Evolutionary conservation across 139 green algal genomes (phyloP), one percentile per base, ranked within the genome.

Genomic region (Zygnema circumcarinatum): DNA sequence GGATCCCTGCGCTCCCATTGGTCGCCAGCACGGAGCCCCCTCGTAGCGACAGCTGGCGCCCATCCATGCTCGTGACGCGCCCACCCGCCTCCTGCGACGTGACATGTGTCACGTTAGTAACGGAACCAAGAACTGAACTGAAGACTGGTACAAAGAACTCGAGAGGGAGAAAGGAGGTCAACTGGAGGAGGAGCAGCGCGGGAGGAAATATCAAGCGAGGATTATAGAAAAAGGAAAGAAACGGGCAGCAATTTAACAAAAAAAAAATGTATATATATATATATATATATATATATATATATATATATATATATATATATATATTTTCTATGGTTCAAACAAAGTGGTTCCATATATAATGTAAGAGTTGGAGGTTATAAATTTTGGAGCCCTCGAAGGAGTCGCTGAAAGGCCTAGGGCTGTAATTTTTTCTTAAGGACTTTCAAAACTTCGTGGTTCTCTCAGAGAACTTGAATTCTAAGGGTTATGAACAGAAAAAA

Each of bases 11-110:
- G n/a, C 81, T 56, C 38, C 81, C 81, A 82, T 41, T 41, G 1
- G 81, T 72, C 25, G 81, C 81, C 62, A 87, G 38, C 32, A 87
- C 67, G 36, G 81, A 81, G 31, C 81, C 81, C 20, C 35, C 81
- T 16, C 62, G n/a, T 52, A 87, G 22, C 31, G 16, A 42, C 62
- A 87, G 62, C 1, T 40, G 62, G n/a, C 56, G 22, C 29, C 81
- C 81, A 20, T 41, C 62, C 54, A 87, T 81, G 62, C 38, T 38
- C 29, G 81, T 87, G 32, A 87, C 81, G 31, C n/a, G 31, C 2
- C 81, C 81, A 2, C 81, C 81, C 1, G 81, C 81, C 25, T 87
- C 81, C 81, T 87, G 81, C 16, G 7, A n/a, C n/a, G n/a, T n/a
- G n/a, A n/a, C n/a, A n/a, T n/a, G n/a, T n/a, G n/a, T n/a, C n/a